These are phyloP conservation scores for Rhizopogon roseolus DNA, from an alignment of 768 basidiomycete species.

Conservation along the genomic window DNA sequence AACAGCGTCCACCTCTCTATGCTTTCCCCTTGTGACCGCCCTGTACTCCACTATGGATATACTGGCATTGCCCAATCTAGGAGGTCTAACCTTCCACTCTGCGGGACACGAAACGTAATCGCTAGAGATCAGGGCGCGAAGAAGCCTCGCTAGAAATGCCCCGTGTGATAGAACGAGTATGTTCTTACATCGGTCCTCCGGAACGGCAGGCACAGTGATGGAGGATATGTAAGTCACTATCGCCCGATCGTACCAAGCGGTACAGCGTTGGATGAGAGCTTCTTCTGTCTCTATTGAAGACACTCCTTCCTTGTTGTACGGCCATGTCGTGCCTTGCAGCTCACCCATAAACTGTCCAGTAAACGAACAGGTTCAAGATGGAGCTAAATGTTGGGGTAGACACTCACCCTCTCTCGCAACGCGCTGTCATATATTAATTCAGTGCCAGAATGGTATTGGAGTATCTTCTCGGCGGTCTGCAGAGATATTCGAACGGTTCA, in stretches of 20 bases:
- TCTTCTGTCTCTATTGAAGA: conserved; percentile 23
- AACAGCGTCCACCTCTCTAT: conserved; percentile 22
- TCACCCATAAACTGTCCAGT: conserved; percentile 52
- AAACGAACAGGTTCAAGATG: neutral
- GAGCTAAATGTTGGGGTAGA: neutral
- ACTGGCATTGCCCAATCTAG: conserved; percentile 17
- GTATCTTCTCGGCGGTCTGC: conserved; percentile 66
- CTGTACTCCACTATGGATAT: conserved; percentile 15
- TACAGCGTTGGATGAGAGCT: conserved; percentile 43
- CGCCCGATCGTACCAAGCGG: conserved; percentile 56
- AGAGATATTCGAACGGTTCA: neutral
- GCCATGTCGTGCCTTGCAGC: conserved; percentile 43
- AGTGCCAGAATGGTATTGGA: conserved; percentile 46
- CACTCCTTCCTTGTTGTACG: conserved; percentile 5
- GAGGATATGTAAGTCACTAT: conserved; percentile 32
- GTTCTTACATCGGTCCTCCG: conserved; percentile 25
- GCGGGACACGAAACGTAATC: conserved; percentile 32
- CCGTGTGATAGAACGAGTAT: conserved; percentile 68
- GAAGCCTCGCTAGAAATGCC: conserved; percentile 52
- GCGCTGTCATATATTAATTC: conserved; percentile 37
- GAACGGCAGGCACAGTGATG: conserved; percentile 12
- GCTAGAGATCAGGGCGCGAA: conserved; percentile 41
- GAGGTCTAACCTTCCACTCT: conserved; percentile 14
- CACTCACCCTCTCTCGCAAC: conserved; percentile 65
- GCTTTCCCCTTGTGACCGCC: conserved; percentile 21